Conservation (phyloP, 2,329 filamentous ascomycete species). For the Gremmenia infestans region DNA sequence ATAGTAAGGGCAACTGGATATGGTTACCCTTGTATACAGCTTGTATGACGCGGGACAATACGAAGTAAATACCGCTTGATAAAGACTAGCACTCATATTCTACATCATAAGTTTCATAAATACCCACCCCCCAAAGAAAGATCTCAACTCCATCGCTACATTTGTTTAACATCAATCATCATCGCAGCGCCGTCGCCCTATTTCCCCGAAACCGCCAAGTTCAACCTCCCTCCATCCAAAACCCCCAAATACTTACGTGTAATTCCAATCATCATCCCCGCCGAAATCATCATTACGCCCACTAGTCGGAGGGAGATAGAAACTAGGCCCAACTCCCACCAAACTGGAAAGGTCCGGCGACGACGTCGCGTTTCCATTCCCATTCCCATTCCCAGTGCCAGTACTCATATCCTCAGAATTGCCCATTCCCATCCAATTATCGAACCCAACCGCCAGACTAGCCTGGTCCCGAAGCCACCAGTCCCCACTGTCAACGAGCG, state of each 20-base stretch:
- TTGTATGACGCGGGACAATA: no score
- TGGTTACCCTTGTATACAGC: no score
- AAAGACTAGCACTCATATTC: no score
- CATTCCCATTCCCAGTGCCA: background rate
- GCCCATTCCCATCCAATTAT: conserved; percentile 47
- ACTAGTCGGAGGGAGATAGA: background rate
- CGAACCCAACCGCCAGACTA: conserved; percentile 55
- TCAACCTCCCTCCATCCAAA: background rate
- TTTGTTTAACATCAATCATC: background rate
- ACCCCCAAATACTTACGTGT: background rate
- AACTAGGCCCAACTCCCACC: background rate
- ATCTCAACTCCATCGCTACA: conserved; percentile 5
- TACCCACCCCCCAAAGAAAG: no score
- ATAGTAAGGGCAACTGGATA: no score
- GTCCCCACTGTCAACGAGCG: conserved; percentile 58
- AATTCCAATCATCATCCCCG: conserved; percentile 9
- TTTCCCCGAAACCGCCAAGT: background rate
- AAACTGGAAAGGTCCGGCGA: conserved; percentile 1
- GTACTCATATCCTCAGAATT: conserved; percentile 2
- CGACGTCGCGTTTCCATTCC: background rate
- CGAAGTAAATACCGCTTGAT: no score
- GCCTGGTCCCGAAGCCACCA: conserved; percentile 61
- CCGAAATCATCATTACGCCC: background rate
- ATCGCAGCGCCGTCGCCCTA: background rate
- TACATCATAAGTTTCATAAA: no score